Conservation (phyloP, 192 early-diverging fungal genomes). For the Umbelopsis sp. region DNA sequence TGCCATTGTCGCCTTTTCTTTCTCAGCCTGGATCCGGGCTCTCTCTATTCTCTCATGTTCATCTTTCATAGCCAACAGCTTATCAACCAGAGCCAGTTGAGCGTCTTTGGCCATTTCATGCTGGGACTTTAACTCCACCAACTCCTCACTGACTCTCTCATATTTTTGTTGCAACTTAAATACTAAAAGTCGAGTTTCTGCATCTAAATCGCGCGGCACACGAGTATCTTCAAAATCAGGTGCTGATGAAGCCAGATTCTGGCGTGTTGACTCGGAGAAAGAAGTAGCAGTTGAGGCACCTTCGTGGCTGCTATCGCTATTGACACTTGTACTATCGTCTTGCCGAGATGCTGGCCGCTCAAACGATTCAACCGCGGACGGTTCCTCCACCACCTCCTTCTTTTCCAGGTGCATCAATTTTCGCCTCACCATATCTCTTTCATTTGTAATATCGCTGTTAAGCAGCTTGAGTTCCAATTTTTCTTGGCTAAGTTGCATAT, state of each 20-base stretch:
- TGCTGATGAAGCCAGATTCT: background rate
- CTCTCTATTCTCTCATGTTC: conserved; percentile 28
- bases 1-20: conserved; percentile 25
- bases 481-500: conserved; percentile 16
- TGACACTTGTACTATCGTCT: background rate
- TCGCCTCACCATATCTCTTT: background rate
- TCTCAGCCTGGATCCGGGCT: conserved; percentile 18
- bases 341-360: background rate
- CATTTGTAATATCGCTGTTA: background rate
- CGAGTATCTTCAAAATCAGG: conserved; percentile 7
- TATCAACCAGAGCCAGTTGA: conserved; percentile 38
- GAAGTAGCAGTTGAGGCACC: background rate
- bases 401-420: background rate
- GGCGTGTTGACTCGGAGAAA: background rate
- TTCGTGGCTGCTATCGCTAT: conserved; percentile 12
- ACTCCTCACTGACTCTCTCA: conserved; percentile 25
- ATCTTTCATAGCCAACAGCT: conserved; percentile 26
- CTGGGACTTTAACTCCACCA: conserved; percentile 28
- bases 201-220: background rate
- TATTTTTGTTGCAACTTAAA: conserved; percentile 36
- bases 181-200: conserved; percentile 22
- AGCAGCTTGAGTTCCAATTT: background rate
- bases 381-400: background rate
- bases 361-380: background rate
- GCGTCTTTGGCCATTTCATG: conserved; percentile 37